A percentile compares a stretch with the other conserved stretches of the same genome.
phyloP scores from a whole-genome alignment of 345 rosid species.

The Draba incana region DNA sequence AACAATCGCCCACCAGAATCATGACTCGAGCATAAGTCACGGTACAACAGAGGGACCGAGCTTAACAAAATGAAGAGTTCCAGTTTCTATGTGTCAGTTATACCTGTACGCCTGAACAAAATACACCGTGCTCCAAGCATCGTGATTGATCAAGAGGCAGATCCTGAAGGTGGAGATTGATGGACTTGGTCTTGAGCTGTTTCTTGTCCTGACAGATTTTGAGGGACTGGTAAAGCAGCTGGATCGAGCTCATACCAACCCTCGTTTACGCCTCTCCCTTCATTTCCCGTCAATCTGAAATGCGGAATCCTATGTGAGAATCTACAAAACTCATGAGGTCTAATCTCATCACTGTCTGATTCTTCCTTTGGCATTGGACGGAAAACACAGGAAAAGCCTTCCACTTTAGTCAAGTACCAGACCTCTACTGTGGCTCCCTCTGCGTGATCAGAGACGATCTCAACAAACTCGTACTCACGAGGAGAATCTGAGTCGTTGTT shows the following conservation, averaged over 20 bases:
- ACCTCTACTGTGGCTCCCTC: constrained; percentile 54
- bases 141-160: constrained; percentile 27
- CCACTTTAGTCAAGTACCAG: constrained; percentile 63
- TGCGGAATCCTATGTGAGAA: constrained; percentile 84
- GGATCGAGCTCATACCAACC: constrained; percentile 90
- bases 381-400: constrained; percentile 71
- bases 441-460: constrained; percentile 57
- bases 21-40: constrained; percentile 23
- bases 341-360: constrained; percentile 43
- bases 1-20: constrained; percentile 17
- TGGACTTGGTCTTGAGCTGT: constrained; percentile 20
- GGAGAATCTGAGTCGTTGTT: constrained; percentile 54
- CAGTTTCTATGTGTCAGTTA: constrained; percentile 14
- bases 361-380: constrained; percentile 39
- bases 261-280: constrained; percentile 59
- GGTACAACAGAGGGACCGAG: neutral
- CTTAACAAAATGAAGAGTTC: constrained; percentile 16
- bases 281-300: constrained; percentile 63
- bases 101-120: constrained; percentile 34
- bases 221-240: constrained; percentile 60
- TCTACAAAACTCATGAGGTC: constrained; percentile 52
- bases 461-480: constrained; percentile 64
- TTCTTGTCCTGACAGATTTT: constrained; percentile 13
- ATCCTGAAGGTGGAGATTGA: constrained; percentile 30
- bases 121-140: constrained; percentile 16